Percentiles rank a stretch among this genome's conserved stretches.
These are phyloP conservation scores for Mucor lusitanicus DNA, from an alignment of 371 early-diverging fungal species.

Conservation along the genomic window DNA sequence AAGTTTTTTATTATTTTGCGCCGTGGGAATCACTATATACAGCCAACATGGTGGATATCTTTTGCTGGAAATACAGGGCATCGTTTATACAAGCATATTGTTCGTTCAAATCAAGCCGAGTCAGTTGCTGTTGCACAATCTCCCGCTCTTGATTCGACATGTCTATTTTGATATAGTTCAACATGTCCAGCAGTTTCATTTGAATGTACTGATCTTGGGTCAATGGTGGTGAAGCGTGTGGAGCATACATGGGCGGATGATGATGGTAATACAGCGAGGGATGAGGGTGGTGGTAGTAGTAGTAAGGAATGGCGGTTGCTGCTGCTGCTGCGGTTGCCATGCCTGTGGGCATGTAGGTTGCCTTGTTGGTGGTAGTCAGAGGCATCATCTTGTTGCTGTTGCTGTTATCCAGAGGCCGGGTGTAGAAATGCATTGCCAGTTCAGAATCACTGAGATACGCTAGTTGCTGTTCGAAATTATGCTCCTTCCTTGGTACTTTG, in stretches of 20 bases:
- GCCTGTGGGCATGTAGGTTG: neutral
- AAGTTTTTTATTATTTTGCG: neutral
- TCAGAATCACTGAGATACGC: neutral
- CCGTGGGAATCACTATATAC: slow-evolving; percentile 4
- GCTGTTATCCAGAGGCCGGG: neutral
- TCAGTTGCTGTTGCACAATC: neutral
- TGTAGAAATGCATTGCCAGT: slow-evolving; percentile 8
- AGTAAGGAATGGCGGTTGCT: neutral
- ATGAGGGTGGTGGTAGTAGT: neutral
- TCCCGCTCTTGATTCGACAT: neutral
- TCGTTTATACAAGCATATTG: slow-evolving; percentile 5
- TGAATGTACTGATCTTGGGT: neutral
- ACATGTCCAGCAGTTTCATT: neutral
- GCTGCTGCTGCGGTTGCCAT: too few relatives aligned
- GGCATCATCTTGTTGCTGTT: neutral
- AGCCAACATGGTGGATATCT: neutral
- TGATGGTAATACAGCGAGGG: neutral
- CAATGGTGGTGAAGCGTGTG: neutral
- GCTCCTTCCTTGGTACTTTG: slow-evolving; percentile 10
- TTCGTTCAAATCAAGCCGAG: neutral
- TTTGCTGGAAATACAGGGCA: neutral
- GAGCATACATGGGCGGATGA: neutral
- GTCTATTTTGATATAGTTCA: neutral
- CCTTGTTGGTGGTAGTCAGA: neutral
- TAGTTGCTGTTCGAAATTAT: slow-evolving; percentile 9